Evolutionary conservation across 1,139 yeast species (phyloP).

Genomic region (Hanseniaspora sp.): DNA sequence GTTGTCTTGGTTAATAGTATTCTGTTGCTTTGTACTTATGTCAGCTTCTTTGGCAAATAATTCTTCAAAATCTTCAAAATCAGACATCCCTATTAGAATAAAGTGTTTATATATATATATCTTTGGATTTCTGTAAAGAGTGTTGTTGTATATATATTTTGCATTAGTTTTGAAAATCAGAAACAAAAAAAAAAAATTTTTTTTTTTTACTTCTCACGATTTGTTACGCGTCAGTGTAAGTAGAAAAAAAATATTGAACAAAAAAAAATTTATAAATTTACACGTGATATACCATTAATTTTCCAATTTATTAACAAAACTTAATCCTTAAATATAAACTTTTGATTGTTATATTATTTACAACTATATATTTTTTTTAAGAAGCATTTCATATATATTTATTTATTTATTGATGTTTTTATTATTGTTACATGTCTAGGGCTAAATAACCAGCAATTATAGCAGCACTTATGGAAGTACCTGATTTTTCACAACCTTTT

Average conservation of each 20-base stretch:
- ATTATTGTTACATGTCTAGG: not conserved
- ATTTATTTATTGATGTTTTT: too few species aligned
- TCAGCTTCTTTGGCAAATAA: slow-evolving; percentile 15
- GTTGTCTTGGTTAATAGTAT: not conserved
- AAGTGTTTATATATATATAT: not conserved
- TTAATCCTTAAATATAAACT: too few species aligned
- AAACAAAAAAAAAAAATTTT: not conserved
- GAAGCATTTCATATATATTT: too few species aligned
- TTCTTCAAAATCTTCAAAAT: slow-evolving; percentile 14
- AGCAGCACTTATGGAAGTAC: slow-evolving; percentile 72
- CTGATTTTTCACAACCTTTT: slow-evolving; percentile 38
- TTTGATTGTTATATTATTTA: too few species aligned
- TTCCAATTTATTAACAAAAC: too few species aligned
- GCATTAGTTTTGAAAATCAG: too few species aligned
- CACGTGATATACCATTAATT: too few species aligned
- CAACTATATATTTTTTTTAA: too few species aligned
- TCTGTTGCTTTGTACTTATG: not conserved
- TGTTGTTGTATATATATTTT: too few species aligned
- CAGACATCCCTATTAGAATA: not conserved
- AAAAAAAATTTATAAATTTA: not conserved
- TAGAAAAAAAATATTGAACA: too few species aligned
- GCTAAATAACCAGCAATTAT: slow-evolving; percentile 60
- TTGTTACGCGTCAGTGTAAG: not conserved
- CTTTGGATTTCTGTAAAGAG: not conserved
- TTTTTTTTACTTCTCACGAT: not conserved